Conservation (phyloP, 305 asterid genomes). For the Stenogyne calaminthoides region DNA sequence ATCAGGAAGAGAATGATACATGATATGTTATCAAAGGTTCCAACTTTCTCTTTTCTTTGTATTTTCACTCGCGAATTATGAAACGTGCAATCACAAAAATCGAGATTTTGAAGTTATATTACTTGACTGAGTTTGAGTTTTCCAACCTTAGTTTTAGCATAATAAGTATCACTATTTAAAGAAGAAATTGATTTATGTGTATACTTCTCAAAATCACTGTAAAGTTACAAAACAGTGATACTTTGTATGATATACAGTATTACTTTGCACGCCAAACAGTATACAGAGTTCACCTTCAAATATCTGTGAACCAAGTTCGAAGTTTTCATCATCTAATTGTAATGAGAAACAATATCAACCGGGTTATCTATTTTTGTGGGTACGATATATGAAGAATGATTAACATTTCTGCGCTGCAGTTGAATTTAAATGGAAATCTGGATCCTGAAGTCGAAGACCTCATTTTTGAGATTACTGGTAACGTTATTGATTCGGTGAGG, state of each 20-base stretch:
- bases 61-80: background rate
- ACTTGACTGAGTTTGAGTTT: background rate
- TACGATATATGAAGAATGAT: constrained; percentile 24
- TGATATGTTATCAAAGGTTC: constrained; percentile 87
- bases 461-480: constrained; percentile 79
- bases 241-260: too few species aligned
- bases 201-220: too few species aligned
- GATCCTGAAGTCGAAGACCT: constrained; percentile 90
- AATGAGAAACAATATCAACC: background rate
- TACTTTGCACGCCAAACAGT: too few species aligned
- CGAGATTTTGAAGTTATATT: constrained; percentile 20
- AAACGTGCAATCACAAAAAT: background rate
- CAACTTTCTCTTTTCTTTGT: constrained; percentile 12
- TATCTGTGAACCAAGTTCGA: too few species aligned
- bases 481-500: constrained; percentile 84
- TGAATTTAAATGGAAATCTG: constrained; percentile 65
- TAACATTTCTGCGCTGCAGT: constrained; percentile 47
- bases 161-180: too few species aligned
- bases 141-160: constrained; percentile 5
- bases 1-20: constrained; percentile 94
- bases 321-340: too few species aligned
- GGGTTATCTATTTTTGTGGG: constrained; percentile 11
- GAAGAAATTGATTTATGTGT: too few species aligned
- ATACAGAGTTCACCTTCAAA: constrained; percentile 36
- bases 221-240: too few species aligned